Conservation (phyloP, 2,329 filamentous ascomycete species). For the Pseudocercospora musae region DNA sequence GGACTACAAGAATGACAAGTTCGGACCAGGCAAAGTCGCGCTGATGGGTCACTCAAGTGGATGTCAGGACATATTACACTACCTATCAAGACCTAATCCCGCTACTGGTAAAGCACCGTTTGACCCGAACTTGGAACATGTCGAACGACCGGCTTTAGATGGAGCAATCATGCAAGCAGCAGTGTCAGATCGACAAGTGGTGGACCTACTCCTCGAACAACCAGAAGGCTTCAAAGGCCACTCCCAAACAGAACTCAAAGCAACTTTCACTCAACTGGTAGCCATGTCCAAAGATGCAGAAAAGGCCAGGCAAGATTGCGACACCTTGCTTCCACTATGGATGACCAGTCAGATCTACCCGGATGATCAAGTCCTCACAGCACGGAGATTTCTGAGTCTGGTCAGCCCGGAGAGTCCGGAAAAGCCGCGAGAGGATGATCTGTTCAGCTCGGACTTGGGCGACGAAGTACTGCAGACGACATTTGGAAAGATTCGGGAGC, state of each 20-base stretch:
- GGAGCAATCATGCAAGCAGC: constrained; percentile 30
- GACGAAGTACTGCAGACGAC: constrained; percentile 29
- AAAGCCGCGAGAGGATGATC: constrained; percentile 22
- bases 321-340: constrained; percentile 35
- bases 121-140: constrained; percentile 18
- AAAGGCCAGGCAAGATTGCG: constrained; percentile 22
- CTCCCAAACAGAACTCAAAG: constrained; percentile 15
- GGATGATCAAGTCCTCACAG: constrained; percentile 23
- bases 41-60: constrained; percentile 29
- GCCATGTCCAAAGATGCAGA: constrained; percentile 29
- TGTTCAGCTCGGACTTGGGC: constrained; percentile 26
- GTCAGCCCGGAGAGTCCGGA: constrained; percentile 23
- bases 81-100: constrained; percentile 25
- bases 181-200: constrained; percentile 24
- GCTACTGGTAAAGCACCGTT: constrained; percentile 15
- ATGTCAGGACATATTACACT: constrained; percentile 25
- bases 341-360: constrained; percentile 30
- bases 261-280: constrained; percentile 18
- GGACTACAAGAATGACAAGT: constrained; percentile 31
- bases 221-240: constrained; percentile 18
- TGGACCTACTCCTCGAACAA: constrained; percentile 18
- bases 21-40: constrained; percentile 16
- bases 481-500: constrained; percentile 36
- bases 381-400: constrained; percentile 24
- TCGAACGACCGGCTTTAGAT: constrained; percentile 19